A percentile compares a stretch with the other conserved stretches of the same genome.
phyloP scores from a whole-genome alignment of 306 rosid genomes.

The Begonia peltatifolia region DNA sequence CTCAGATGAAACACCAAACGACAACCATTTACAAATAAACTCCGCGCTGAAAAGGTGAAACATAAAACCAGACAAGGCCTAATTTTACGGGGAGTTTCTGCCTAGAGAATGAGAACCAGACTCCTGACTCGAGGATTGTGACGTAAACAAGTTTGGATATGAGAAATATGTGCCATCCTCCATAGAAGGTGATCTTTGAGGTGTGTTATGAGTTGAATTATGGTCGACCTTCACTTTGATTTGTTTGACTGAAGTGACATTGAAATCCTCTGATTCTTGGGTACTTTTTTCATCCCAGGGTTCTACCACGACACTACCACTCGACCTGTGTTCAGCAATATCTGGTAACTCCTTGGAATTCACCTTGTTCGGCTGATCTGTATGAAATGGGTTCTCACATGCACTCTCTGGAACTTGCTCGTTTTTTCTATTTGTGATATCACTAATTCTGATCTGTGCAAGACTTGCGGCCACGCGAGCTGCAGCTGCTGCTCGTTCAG shows the following conservation, averaged over 20 bases:
- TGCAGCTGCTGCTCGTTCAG: slow-evolving; percentile 89
- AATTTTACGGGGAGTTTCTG: slow-evolving; percentile 22
- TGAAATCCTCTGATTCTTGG: slow-evolving; percentile 23
- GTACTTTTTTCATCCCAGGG: slow-evolving; percentile 18
- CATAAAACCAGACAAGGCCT: no score
- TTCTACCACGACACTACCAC: slow-evolving; percentile 8
- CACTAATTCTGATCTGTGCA: slow-evolving; percentile 57
- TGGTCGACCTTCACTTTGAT: slow-evolving; percentile 23
- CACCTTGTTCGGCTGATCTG: slow-evolving; percentile 13
- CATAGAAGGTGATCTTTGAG: slow-evolving; percentile 58
- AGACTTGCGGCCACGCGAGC: slow-evolving; percentile 88
- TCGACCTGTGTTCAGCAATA: slow-evolving; percentile 9
- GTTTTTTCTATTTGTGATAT: slow-evolving; percentile 44
- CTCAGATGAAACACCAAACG: no score
- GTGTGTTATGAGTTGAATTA: slow-evolving; percentile 28
- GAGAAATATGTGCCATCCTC: slow-evolving; percentile 68
- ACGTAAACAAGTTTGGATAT: slow-evolving; percentile 63
- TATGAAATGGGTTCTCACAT: slow-evolving; percentile 54
- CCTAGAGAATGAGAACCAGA: slow-evolving; percentile 27
- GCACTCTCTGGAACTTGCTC: slow-evolving; percentile 23
- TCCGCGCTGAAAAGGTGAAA: no score
- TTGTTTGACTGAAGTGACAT: slow-evolving; percentile 23
- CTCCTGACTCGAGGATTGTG: slow-evolving; percentile 35
- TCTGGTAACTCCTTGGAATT: slow-evolving; percentile 16
- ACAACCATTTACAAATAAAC: no score